These are phyloP conservation scores for Nakazawaea sp. DNA, from an alignment of 805 yeast species.

Conservation along the genomic window DNA sequence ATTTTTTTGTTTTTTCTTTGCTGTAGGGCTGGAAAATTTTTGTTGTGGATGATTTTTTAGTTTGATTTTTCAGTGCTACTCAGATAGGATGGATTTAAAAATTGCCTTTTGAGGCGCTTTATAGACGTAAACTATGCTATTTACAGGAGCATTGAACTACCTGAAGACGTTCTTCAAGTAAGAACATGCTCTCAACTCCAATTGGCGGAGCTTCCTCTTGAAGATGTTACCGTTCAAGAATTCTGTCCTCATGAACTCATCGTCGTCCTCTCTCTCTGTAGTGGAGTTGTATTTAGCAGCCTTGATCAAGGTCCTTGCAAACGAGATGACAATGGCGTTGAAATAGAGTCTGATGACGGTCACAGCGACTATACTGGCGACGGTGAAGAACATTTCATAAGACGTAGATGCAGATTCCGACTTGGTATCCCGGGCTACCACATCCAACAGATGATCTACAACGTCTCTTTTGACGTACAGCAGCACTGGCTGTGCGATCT, in stretches of 20 bases:
- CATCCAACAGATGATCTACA: conserved; percentile 12
- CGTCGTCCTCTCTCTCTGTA: neutral
- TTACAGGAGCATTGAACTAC: neutral
- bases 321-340: conserved; percentile 50
- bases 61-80: too few relatives aligned
- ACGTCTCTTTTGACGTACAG: conserved; percentile 2
- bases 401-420: conserved; percentile 60
- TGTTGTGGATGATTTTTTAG: neutral
- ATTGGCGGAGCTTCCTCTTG: conserved; percentile 9
- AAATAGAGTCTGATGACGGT: conserved; percentile 50
- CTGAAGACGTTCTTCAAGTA: conserved; percentile 2
- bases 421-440: conserved; percentile 16
- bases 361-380: conserved; percentile 40
- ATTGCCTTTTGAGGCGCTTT: too few relatives aligned
- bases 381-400: conserved; percentile 52
- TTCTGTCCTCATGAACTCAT: conserved; percentile 1
- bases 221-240: conserved; percentile 5
- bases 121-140: too few relatives aligned
- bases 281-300: conserved; percentile 27
- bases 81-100: too few relatives aligned
- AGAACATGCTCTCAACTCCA: conserved; percentile 3
- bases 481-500: neutral
- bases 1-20: too few relatives aligned
- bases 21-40: neutral
- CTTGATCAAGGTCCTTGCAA: conserved; percentile 48